Base-by-base conservation (phyloP, 2,329 filamentous ascomycete species). In the Colletotrichum sp. region DNA sequence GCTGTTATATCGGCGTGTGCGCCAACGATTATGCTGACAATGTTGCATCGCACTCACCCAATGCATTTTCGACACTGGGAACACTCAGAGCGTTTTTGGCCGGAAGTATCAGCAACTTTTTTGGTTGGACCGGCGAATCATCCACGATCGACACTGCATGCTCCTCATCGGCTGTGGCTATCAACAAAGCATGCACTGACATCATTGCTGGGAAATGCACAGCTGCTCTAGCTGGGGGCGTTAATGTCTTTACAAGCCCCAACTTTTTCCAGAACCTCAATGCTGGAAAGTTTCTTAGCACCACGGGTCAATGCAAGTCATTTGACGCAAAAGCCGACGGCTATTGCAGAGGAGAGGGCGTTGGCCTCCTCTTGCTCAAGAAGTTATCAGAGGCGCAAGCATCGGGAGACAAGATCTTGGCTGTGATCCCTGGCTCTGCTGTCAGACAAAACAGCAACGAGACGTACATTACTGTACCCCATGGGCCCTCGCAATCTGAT, bases 291-390 rank as follows among this genome's bases (percentile, higher is more conserved):
- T 84, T 85, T 34, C 77, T 83, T 3, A 83, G 80, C 72, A 77
- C 78, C 3, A 82, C 81, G 0, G 84, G 84, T 0, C 75, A 79
- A 44, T 84, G 80, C 67, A 84, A 83, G 70, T 77, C 83, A 0
- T 85, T 84, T 59, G 83, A 85, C 44, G 77, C 69, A 4, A 7
- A 15, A 1, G 82, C 79, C 5, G 85, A 88, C 73, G 90, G 90
- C 0, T 91, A 91, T 75, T 89, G 85, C 12, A 83, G 89, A 5
- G 88, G 85, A 1, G 90, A 91, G 66, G 90, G 87, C 1, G 80
- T 84, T 4, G 87, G 80, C 0, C 78, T 84, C 2, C 76, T 91
- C 1, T 76, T 90, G 2, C 75, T 91, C 0, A 91, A 91, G 80
- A 82, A 78, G 2, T 81, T 91, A 0, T 81, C 84, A 3, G 81